Evolutionary conservation across 2,329 filamentous ascomycete genomes (phyloP), one percentile per base, ranked within the genome.

Genomic region (Venturia carpophila): DNA sequence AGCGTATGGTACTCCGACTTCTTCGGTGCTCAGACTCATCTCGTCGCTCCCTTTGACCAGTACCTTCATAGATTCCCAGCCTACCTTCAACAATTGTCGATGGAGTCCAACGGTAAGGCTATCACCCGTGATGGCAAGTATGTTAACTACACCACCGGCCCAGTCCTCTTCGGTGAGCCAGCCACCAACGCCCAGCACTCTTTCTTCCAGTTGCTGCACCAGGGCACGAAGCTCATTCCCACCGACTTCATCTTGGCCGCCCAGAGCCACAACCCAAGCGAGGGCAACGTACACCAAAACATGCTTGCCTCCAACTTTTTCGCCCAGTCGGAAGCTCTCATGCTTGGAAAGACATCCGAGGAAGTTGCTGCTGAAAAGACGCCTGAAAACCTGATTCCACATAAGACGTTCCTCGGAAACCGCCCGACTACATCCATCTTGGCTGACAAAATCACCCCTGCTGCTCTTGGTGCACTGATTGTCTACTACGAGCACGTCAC

Each of bases 1-100:
- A 97, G 92, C 72, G 92, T 99, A 66, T 99, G 92, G 92, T 99
- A 99, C 83, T 95, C 91, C 68, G 90, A 99, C 82, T 97, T 97
- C 81, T 99, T 96, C 79, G 92, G 92, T 76, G 92, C 94, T 63
- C 94, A 99, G 81, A 97, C 94, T 67, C 94, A 97, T 79, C 85
- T 99, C 64, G 92, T 99, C 69, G 91, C 94, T 76, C 94, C 94
- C 87, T 99, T 97, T 77, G 94, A 99, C 80, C 94, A 99, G 80
- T 99, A 99, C 81, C 88, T 99, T 70, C 92, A 97, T 85, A 91
- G 94, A 71, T 97, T 99, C 88, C 92, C 94, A 45, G 94, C 94
- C 71, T 99, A 99, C 82, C 89, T 99, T 65, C 94, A 99, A 81
- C 94, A 99, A 80, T 84, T 99, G 67, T 97, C 93, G 67, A 99